These are phyloP conservation scores for Vaccinium vitisidaea DNA, from an alignment of 148 eudicot genomes.

Conservation along the genomic window DNA sequence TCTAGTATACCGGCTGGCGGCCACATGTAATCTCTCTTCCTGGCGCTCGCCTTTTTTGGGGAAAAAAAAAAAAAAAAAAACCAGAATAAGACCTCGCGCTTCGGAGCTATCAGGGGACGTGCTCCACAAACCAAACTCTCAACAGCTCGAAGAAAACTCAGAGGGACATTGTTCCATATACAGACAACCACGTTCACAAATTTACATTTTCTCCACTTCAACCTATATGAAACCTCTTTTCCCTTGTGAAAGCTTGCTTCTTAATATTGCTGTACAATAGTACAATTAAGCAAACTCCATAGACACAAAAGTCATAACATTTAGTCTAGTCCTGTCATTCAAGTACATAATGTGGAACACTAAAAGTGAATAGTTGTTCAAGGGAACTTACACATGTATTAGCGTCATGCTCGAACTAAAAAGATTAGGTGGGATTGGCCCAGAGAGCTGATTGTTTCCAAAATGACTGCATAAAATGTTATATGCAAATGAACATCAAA, in stretches of 20 bases:
- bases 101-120: neutral
- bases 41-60: neutral
- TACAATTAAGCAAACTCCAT: slow-evolving; percentile 26
- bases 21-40: neutral
- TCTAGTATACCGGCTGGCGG: neutral
- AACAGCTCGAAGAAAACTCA: neutral
- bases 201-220: neutral
- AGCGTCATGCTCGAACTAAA: slow-evolving; percentile 63
- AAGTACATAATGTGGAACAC: neutral
- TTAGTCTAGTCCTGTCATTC: neutral
- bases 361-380: neutral
- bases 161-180: neutral
- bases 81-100: neutral
- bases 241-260: neutral
- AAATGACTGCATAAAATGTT: slow-evolving; percentile 51
- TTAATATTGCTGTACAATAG: slow-evolving; percentile 27
- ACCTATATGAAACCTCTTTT: neutral
- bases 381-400: slow-evolving; percentile 72
- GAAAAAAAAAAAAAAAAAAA: neutral
- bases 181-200: neutral
- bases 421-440: slow-evolving; percentile 55
- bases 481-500: neutral
- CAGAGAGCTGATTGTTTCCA: slow-evolving; percentile 74
- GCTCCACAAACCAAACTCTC: neutral
- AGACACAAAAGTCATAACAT: neutral